A percentile compares a stretch with the other conserved stretches of the same genome.
phyloP scores from a whole-genome alignment of 2,329 filamentous ascomycete genomes.

The Penicillium italicum region DNA sequence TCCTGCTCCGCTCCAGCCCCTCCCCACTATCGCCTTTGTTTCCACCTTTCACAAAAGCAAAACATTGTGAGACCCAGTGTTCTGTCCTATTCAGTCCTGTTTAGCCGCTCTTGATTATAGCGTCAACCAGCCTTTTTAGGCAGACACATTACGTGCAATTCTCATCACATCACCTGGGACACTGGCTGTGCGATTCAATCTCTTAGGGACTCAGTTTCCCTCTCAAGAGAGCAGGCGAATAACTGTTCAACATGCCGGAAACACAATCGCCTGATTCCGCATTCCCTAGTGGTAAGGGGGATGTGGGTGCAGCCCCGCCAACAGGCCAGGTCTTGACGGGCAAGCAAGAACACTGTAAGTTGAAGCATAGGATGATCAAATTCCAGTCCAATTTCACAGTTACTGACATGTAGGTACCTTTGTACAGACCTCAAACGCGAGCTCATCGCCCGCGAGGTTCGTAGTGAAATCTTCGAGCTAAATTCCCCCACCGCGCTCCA shows the following conservation, averaged over 20 bases:
- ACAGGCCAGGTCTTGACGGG: conserved; percentile 68
- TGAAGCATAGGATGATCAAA: conserved; percentile 11
- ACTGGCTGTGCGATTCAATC: not conserved
- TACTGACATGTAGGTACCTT: conserved; percentile 7
- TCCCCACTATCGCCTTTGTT: conserved; percentile 4
- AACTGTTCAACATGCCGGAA: conserved; percentile 7
- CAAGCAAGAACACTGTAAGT: conserved; percentile 94
- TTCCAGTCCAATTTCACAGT: not conserved
- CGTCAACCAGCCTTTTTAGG: conserved; percentile 26
- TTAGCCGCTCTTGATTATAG: conserved; percentile 16
- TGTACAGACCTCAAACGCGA: conserved; percentile 85
- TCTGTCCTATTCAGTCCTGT: conserved; percentile 1
- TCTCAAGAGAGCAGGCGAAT: not conserved
- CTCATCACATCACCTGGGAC: not conserved
- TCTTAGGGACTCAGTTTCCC: not conserved
- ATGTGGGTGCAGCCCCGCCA: conserved; percentile 37
- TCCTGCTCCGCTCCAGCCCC: not conserved
- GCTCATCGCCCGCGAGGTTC: conserved; percentile 83
- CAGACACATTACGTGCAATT: conserved; percentile 25
- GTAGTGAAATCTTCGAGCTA: conserved; percentile 85
- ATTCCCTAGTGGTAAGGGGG: conserved; percentile 16
- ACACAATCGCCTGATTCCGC: conserved; percentile 9
- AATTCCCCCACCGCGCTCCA: conserved; percentile 92
- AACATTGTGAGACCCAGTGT: not conserved
- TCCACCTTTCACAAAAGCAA: not conserved